Evolutionary conservation across 331 rosid species (phyloP), one percentile per base, ranked within the genome.

Genomic region (Stylosanthes scabra): DNA sequence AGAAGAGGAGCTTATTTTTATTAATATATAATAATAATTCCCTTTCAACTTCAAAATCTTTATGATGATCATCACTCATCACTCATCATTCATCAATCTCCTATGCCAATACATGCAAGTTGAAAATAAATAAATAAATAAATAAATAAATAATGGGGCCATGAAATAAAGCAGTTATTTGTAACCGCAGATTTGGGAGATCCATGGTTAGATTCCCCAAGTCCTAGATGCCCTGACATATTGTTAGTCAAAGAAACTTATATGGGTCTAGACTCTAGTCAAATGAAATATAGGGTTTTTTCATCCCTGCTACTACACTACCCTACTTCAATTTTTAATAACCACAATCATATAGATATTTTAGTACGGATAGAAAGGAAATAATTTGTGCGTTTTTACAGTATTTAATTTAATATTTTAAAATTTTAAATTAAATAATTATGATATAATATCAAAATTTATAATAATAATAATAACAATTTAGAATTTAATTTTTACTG

Each of bases 31-130:
- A 20, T 20, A 20, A 31, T 31, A 31, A 31, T 31, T 77, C 70
- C 71, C 76, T 44, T 68, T 78, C 80, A 8, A 59, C 56, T 69
- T 78, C 83, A 74, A 25, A 51, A 74, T 62, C 80, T 82, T 82
- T 74, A 54, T 55, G 57, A 51, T n/a, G n/a, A n/a, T n/a, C n/a
- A n/a, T n/a, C n/a, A n/a, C n/a, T n/a, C n/a, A n/a, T n/a, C n/a
- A n/a, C n/a, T 51, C 16, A 27, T 56, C 59, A 47, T 5, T 10
- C 52, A 44, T 44, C n/a, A 29, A 46, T 60, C 47, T 6, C 71
- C 71, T 66, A 70, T 66, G 78, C 69, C 66, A 50, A 9, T 49
- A 20, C 25, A 31, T 31, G 37, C 37, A 80, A 80, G 59, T 80
- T 70, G 84, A 59, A 57, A 46, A 46, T n/a, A n/a, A n/a, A n/a